Conservation (phyloP, 345 rosid species). For the Sonneratia alba region DNA sequence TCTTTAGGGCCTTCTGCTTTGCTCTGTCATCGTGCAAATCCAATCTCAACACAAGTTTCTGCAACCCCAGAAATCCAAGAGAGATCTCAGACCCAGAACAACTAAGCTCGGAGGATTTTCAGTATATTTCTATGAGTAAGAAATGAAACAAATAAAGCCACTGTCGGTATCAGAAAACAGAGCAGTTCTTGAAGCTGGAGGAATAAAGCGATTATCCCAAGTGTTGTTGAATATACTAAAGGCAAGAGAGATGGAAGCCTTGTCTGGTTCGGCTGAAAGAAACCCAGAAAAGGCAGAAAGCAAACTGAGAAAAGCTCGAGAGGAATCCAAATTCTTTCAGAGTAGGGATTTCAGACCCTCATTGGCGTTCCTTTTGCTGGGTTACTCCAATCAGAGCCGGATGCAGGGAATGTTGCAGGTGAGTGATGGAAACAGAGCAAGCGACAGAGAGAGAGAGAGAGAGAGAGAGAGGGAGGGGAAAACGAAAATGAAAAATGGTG, state of each 20-base stretch:
- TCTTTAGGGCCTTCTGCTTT: conserved; percentile 81
- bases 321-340: neutral
- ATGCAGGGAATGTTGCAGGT: neutral
- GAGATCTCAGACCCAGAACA: neutral
- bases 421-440: no score
- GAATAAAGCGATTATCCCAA: no score
- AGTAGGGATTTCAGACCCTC: neutral
- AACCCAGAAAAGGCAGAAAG: neutral
- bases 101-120: neutral
- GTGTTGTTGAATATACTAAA: neutral
- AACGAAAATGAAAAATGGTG: neutral
- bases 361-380: neutral
- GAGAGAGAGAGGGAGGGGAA: neutral
- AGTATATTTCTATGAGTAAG: neutral
- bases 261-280: neutral
- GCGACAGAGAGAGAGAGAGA: neutral
- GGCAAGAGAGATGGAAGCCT: neutral
- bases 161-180: neutral
- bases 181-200: neutral
- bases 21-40: conserved; percentile 68
- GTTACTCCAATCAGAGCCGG: neutral
- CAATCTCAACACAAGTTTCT: conserved; percentile 68
- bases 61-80: conserved; percentile 13
- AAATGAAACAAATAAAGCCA: neutral
- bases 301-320: neutral